Conservation (phyloP, 2,329 filamentous ascomycete genomes). For the Fusarium sp. region DNA sequence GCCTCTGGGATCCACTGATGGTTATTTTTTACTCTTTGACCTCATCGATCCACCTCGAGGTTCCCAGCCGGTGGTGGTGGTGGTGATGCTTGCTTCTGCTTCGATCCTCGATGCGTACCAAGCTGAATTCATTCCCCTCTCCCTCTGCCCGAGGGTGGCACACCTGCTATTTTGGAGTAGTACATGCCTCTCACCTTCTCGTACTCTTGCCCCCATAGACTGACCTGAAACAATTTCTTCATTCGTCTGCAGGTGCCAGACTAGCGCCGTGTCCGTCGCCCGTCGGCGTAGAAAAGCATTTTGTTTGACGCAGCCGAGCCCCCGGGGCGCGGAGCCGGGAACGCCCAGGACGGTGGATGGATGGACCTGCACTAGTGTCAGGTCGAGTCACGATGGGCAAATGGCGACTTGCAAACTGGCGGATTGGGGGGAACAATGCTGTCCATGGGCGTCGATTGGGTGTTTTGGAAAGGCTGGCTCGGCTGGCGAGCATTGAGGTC, state of each 20-base stretch:
- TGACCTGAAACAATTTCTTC: conserved; percentile 42
- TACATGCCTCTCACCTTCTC: conserved; percentile 13
- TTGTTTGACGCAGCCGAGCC: conserved; percentile 33
- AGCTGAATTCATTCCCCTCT: background rate
- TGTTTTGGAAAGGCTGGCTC: conserved; percentile 4
- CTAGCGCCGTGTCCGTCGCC: conserved; percentile 28
- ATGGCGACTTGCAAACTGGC: conserved; percentile 30
- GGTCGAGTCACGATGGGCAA: conserved; percentile 32
- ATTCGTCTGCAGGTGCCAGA: conserved; percentile 37
- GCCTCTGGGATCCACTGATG: background rate
- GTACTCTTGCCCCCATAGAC: conserved; percentile 24
- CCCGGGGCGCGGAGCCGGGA: conserved; percentile 29
- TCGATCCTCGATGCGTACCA: conserved; percentile 2
- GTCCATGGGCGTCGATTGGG: conserved; percentile 14
- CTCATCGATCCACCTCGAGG: background rate
- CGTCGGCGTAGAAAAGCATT: conserved; percentile 28
- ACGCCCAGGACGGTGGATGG: conserved; percentile 36
- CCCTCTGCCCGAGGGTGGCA: conserved; percentile 22
- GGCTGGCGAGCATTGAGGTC: conserved; percentile 2
- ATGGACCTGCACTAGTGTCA: conserved; percentile 44
- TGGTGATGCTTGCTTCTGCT: conserved; percentile 1
- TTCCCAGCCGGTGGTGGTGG: background rate
- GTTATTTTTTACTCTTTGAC: background rate
- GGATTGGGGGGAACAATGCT: conserved; percentile 21
- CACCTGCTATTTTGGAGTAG: conserved; percentile 10